Percentiles rank a stretch among this genome's conserved stretches.
phyloP scores from a whole-genome alignment of 805 yeast species.

The Candida rishiriensis region DNA sequence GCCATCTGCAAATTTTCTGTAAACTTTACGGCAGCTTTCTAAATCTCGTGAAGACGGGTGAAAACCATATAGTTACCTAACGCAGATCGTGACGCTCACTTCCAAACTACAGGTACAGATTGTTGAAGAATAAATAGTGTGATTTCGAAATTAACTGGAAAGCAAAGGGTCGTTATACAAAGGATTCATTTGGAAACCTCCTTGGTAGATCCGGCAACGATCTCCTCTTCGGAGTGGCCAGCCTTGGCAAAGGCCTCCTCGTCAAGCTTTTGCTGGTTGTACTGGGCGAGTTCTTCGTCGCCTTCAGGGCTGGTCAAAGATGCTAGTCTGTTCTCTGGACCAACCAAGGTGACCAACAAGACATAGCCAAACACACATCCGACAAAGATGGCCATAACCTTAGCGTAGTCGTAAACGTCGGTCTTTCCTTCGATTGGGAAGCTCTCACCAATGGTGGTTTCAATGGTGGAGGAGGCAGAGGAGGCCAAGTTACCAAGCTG shows the following conservation, averaged over 20 bases:
- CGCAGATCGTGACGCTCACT: too few relatives aligned
- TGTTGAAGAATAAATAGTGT: too few relatives aligned
- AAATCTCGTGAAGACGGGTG: too few relatives aligned
- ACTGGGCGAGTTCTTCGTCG: conserved; percentile 16
- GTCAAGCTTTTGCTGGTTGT: conserved; percentile 2
- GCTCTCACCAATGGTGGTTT: conserved; percentile 54
- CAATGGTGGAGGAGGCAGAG: conserved; percentile 66
- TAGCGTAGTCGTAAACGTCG: conserved; percentile 44
- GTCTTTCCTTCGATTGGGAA: conserved; percentile 38
- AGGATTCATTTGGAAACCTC: neutral
- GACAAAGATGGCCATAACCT: conserved; percentile 62
- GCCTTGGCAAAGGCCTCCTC: conserved; percentile 1
- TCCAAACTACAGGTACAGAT: too few relatives aligned
- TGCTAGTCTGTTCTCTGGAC: conserved; percentile 50
- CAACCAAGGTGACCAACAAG: conserved; percentile 45
- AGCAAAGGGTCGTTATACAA: neutral
- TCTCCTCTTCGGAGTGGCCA: neutral
- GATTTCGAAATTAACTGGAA: too few relatives aligned
- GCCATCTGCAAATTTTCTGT: too few relatives aligned
- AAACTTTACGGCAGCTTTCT: too few relatives aligned
- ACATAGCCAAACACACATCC: conserved; percentile 58
- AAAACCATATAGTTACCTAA: too few relatives aligned
- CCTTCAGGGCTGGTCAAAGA: conserved; percentile 14
- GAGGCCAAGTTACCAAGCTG: conserved; percentile 67
- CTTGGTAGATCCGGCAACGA: too few relatives aligned